Conservation (phyloP, 129 eudicot genomes). For the Saposhnikovia divaricata region DNA sequence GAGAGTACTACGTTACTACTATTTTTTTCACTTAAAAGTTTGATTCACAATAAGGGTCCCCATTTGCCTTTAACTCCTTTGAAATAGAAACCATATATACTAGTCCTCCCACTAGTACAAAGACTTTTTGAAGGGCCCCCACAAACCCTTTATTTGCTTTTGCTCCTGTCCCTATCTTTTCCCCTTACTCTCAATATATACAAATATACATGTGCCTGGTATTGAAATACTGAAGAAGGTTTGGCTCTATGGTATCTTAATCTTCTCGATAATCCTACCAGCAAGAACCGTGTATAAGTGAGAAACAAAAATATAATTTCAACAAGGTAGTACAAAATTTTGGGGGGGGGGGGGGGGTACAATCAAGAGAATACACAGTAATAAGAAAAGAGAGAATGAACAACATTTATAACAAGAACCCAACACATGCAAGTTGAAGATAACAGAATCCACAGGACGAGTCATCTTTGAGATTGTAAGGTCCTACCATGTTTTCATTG, state of each 20-base stretch:
- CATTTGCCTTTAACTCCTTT: background rate
- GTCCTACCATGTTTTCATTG: constrained; percentile 66
- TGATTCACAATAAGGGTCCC: constrained; percentile 10
- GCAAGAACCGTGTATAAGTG: background rate
- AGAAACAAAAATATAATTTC: background rate
- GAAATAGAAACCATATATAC: background rate
- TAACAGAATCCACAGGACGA: constrained; percentile 21
- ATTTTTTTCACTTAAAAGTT: constrained; percentile 14
- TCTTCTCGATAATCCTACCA: background rate
- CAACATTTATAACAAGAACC: constrained; percentile 15
- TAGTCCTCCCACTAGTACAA: constrained; percentile 11
- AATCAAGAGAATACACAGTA: constrained; percentile 29
- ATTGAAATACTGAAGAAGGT: background rate
- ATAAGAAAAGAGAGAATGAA: constrained; percentile 25
- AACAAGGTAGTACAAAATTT: constrained; percentile 1
- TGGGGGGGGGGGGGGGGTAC: too few species aligned
- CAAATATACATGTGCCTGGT: background rate
- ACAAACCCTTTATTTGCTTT: background rate
- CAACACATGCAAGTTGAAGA: constrained; percentile 26
- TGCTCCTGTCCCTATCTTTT: background rate
- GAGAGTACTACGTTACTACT: background rate
- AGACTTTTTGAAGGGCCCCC: constrained; percentile 12
- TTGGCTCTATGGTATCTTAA: background rate
- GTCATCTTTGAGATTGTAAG: constrained; percentile 18
- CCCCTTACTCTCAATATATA: too few species aligned